Evolutionary conservation across 1,284 basidiomycete genomes (phyloP).

Genomic region (Ganoderma multipileum): DNA sequence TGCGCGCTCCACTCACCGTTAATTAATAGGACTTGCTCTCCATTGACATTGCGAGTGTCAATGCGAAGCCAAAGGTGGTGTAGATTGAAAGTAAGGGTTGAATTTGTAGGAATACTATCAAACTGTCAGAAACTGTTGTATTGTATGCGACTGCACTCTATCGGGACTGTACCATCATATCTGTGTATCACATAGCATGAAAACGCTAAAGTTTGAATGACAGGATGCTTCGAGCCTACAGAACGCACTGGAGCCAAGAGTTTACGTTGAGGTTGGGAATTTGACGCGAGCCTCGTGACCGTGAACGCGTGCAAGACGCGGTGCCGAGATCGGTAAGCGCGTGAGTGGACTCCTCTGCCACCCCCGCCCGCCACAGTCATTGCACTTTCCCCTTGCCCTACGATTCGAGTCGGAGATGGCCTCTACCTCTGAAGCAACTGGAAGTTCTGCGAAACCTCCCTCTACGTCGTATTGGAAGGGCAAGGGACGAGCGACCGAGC

Average conservation of each 20-base stretch:
- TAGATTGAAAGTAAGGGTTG: slow-evolving; percentile 3
- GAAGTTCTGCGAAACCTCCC: neutral
- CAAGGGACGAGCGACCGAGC: slow-evolving; percentile 53
- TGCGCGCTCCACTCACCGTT: neutral
- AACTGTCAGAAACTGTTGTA: slow-evolving; percentile 1
- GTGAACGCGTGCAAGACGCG: slow-evolving; percentile 2
- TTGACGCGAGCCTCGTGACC: slow-evolving; percentile 2
- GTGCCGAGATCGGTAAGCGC: neutral
- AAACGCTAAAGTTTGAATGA: neutral
- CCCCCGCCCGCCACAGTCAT: neutral
- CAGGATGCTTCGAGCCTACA: too few species aligned
- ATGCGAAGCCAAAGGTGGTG: slow-evolving; percentile 36
- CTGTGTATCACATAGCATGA: neutral
- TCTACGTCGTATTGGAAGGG: slow-evolving; percentile 49
- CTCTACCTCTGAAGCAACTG: neutral
- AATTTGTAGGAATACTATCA: neutral
- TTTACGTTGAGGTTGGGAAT: too few species aligned
- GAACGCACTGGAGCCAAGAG: neutral
- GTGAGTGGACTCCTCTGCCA: neutral
- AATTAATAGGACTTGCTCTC: slow-evolving; percentile 36
- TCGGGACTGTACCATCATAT: neutral
- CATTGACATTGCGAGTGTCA: slow-evolving; percentile 36
- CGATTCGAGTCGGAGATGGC: neutral
- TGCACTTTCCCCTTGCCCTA: neutral
- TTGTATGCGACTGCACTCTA: neutral